These are phyloP conservation scores for Solanum etuberosum DNA, from an alignment of 257 asterid species.

Conservation along the genomic window DNA sequence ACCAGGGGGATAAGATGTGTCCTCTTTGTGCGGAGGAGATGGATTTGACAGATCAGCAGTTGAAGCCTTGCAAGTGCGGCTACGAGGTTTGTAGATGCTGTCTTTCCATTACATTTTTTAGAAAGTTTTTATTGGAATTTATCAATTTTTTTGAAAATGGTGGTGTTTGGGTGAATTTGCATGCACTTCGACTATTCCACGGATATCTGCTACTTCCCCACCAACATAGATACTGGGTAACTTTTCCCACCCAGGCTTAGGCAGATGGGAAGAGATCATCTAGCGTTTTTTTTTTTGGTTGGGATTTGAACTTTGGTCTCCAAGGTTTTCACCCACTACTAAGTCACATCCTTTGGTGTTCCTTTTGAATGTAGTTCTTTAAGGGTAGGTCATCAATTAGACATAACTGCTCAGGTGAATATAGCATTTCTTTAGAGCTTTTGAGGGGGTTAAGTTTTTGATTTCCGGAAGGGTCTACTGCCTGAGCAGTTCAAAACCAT, in stretches of 20 bases:
- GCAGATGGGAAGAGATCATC: not conserved
- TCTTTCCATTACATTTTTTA: not conserved
- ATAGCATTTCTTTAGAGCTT: not conserved
- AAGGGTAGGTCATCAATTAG: not conserved
- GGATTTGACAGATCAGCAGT: conserved; percentile 97
- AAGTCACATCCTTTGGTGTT: not conserved
- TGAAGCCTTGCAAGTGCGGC: conserved; percentile 99
- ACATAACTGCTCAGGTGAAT: not conserved
- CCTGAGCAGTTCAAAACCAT: not conserved
- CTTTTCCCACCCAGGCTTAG: not conserved
- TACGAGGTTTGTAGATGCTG: conserved; percentile 44
- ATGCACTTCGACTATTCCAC: not conserved
- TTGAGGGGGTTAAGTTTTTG: not conserved
- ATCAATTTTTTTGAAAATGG: not conserved
- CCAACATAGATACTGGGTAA: not conserved
- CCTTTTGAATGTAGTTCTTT: not conserved
- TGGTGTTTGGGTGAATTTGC: not conserved
- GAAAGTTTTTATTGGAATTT: not conserved
- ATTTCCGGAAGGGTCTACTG: not conserved
- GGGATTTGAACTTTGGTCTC: not conserved
- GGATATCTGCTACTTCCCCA: not conserved
- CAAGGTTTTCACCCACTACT: not conserved
- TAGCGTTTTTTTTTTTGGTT: not conserved
- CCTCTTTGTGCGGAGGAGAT: conserved; percentile 99
- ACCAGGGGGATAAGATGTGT: conserved; percentile 85